Conservation (phyloP, 768 basidiomycete species). For the Lepiota brunneoincarnata region DNA sequence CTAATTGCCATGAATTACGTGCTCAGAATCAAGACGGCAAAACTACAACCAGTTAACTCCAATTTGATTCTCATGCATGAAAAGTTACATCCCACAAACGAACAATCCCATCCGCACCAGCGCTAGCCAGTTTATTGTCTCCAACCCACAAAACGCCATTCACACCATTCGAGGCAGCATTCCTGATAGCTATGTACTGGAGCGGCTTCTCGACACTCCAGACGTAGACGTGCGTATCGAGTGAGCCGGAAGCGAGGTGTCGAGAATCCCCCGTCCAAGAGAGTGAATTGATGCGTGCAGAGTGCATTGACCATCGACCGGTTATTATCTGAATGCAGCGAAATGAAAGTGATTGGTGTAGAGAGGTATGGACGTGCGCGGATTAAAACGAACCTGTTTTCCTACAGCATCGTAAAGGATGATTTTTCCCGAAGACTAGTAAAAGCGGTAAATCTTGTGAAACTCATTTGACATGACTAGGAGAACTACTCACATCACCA, state of each 20-base stretch:
- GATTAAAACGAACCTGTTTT: constrained; percentile 46
- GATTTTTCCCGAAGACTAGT: constrained; percentile 83
- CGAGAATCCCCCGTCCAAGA: constrained; percentile 71
- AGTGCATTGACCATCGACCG: constrained; percentile 84
- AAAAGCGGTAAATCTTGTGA: not conserved
- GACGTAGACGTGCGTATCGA: constrained; percentile 92
- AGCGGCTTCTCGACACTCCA: constrained; percentile 74
- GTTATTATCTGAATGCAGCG: constrained; percentile 53
- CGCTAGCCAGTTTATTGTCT: constrained; percentile 56
- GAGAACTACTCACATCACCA: constrained; percentile 70
- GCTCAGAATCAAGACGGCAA: not conserved
- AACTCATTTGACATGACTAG: not conserved
- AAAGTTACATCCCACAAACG: constrained; percentile 69
- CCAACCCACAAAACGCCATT: constrained; percentile 77
- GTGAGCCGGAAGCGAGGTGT: constrained; percentile 82
- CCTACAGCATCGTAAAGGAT: constrained; percentile 70
- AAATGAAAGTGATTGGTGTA: not conserved
- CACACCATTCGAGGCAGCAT: constrained; percentile 84
- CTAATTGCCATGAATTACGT: too few relatives aligned
- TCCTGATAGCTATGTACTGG: constrained; percentile 79
- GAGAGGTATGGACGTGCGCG: not conserved
- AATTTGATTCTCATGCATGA: constrained; percentile 21
- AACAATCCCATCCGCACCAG: constrained; percentile 82
- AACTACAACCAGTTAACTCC: not conserved
- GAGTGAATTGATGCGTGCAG: constrained; percentile 76